Percentiles rank a stretch among this genome's conserved stretches.
phyloP scores from a whole-genome alignment of 1,139 yeast species.

The Geotrichum histeridarum region DNA sequence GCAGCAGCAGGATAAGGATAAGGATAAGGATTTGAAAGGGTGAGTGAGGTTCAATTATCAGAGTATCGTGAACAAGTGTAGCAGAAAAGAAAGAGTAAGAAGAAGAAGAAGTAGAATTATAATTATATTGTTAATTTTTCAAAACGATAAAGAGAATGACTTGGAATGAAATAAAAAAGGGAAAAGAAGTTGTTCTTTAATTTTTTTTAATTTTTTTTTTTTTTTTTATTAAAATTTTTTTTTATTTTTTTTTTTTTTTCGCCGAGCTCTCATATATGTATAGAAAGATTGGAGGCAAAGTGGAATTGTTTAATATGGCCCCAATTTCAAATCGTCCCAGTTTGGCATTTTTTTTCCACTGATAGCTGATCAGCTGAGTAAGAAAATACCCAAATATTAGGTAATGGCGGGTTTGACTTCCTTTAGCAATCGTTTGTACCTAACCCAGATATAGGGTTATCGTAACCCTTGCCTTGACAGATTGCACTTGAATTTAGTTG shows the following conservation, averaged over 20 bases:
- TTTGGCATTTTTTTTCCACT: background rate
- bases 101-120: no score
- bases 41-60: background rate
- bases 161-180: background rate
- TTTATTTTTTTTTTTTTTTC: background rate
- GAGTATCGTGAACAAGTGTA: no score
- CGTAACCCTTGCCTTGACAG: slow-evolving; percentile 7
- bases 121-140: no score
- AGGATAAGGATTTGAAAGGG: background rate
- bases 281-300: slow-evolving; percentile 1
- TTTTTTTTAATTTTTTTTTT: background rate
- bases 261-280: no score
- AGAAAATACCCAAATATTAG: background rate
- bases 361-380: slow-evolving; percentile 7
- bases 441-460: background rate
- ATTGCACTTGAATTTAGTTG: no score
- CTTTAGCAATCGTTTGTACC: background rate
- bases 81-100: no score
- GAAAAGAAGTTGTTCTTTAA: background rate
- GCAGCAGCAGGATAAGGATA: background rate
- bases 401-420: background rate
- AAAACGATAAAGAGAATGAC: no score
- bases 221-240: background rate
- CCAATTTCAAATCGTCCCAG: background rate
- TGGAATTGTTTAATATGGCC: background rate